Evolutionary conservation across 1,284 basidiomycete species (phyloP), one percentile per base, ranked within the genome.

Genomic region (Porodaedalea pini): DNA sequence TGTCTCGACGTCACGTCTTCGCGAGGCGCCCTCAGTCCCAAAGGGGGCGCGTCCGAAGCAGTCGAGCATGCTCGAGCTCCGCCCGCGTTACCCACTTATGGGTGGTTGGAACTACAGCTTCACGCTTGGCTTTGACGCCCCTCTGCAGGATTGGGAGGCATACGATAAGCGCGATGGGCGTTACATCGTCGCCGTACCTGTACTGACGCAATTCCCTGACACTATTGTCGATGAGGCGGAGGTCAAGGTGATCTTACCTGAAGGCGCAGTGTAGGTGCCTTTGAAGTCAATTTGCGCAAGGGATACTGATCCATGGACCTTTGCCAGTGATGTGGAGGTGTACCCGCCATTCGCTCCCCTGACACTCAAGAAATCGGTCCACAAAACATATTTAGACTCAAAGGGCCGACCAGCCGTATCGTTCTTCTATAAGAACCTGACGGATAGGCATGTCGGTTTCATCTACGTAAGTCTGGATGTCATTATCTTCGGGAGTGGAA

Each of bases 91-190:
- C 71, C 97, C 97, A 6, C 67, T 99, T 25, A 73, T 98, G 60
- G 97, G 97, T 29, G 94, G 96, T 17, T 99, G 97, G 97, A 98
- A 98, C 70, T 99, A 97, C 73, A 85, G 79, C 41, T 99, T 96
- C 74, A 93, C 90, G 4, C 78, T 98, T 10, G 97, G 97, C 2
- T 99, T 90, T 81, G 94, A 98, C 66, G 79, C 88, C 7, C 88
- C 92, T 19, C 76, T 97, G 45, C 76, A 71, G n/a, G 88, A 94
- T 66, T 87, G 83, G 47, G 82, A 80, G 36, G 81, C 78, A 61
- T 87, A 80, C 68, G 81, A 88, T 64, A 73, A 71, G 64, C 74
- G 71, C 59, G 78, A 74, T 2, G 82, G 82, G 39, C 81, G 78
- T 65, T 88, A 90, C 67, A 77, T 90, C 15, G 80, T 94, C 23